Conservation (phyloP, 2,329 filamentous ascomycete genomes). For the Exophiala mesophila region DNA sequence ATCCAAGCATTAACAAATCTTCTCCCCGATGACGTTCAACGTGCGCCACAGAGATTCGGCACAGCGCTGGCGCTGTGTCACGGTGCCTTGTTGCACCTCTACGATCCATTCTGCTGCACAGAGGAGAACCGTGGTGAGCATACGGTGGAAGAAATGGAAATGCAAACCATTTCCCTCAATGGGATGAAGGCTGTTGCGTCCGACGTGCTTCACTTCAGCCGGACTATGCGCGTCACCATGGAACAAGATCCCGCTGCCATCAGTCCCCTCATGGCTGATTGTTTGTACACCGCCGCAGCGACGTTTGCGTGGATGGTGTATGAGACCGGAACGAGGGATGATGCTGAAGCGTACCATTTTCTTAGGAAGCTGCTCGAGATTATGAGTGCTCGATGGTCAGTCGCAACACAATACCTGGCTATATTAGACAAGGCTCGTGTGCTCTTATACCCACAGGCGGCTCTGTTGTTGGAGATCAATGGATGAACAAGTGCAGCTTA, state of each 20-base stretch:
- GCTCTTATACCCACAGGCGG: slow-evolving; percentile 14
- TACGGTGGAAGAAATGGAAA: slow-evolving; percentile 32
- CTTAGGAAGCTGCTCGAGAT: slow-evolving; percentile 20
- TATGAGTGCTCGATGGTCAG: slow-evolving; percentile 24
- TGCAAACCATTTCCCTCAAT: slow-evolving; percentile 32
- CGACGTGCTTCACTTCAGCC: slow-evolving; percentile 22
- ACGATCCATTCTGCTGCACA: slow-evolving; percentile 32
- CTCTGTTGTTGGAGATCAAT: too few relatives aligned
- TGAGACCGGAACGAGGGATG: slow-evolving; percentile 28
- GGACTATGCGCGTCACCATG: slow-evolving; percentile 14
- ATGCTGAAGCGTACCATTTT: slow-evolving; percentile 16
- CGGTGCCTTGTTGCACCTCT: slow-evolving; percentile 30
- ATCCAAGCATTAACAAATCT: slow-evolving; percentile 30
- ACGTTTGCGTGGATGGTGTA: slow-evolving; percentile 33
- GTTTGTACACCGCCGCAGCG: slow-evolving; percentile 33
- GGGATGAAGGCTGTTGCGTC: slow-evolving; percentile 21
- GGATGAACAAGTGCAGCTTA: too few relatives aligned
- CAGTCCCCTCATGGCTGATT: slow-evolving; percentile 29
- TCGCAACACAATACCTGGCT: slow-evolving; percentile 25
- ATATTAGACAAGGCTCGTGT: slow-evolving; percentile 22
- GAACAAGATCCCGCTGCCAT: slow-evolving; percentile 15
- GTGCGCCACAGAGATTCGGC: slow-evolving; percentile 24
- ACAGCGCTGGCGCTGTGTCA: slow-evolving; percentile 34
- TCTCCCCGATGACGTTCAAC: slow-evolving; percentile 28
- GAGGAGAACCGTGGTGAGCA: slow-evolving; percentile 26